Evolutionary conservation across 495 filamentous ascomycete species (phyloP).

Genomic region (Pseudotulostoma volvatum): DNA sequence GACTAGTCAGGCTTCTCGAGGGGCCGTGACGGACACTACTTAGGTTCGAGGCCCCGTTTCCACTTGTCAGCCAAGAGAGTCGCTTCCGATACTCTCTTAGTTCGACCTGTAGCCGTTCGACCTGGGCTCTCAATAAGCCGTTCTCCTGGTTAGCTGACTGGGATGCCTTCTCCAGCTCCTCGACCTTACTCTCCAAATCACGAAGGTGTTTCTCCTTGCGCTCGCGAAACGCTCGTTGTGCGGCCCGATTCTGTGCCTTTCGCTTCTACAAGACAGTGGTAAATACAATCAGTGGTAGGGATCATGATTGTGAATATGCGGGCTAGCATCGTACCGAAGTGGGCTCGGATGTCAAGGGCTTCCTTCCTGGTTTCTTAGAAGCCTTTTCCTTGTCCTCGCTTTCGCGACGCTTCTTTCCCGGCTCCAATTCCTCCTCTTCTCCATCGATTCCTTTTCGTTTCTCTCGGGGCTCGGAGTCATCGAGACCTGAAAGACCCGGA

Average conservation of each 20-base stretch:
- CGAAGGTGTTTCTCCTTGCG: conserved; percentile 96
- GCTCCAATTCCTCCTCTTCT: conserved; percentile 51
- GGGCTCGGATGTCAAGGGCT: conserved; percentile 87
- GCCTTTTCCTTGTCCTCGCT: conserved; percentile 58
- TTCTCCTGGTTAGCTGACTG: conserved; percentile 77
- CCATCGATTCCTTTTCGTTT: conserved; percentile 69
- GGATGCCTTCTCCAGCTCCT: conserved; percentile 77
- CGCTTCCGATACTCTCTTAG: conserved; percentile 81
- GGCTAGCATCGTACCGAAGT: conserved; percentile 69
- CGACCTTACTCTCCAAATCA: conserved; percentile 87
- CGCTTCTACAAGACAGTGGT: conserved; percentile 52
- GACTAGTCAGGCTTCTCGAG: conserved; percentile 24
- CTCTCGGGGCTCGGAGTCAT: conserved; percentile 39
- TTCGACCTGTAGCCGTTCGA: conserved; percentile 75
- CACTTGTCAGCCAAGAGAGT: conserved; percentile 42
- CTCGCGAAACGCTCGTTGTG: conserved; percentile 91
- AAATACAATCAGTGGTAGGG: conserved; percentile 26
- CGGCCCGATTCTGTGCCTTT: conserved; percentile 95
- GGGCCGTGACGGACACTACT: conserved; percentile 27
- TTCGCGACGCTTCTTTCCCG: conserved; percentile 64
- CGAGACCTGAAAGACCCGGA: conserved; percentile 36
- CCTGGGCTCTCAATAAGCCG: conserved; percentile 60
- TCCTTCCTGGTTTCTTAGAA: conserved; percentile 89
- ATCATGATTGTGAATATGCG: background rate
- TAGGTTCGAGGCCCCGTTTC: conserved; percentile 26